phyloP scores from a whole-genome alignment of 805 yeast species.

The Yamadazyma insecticola region DNA sequence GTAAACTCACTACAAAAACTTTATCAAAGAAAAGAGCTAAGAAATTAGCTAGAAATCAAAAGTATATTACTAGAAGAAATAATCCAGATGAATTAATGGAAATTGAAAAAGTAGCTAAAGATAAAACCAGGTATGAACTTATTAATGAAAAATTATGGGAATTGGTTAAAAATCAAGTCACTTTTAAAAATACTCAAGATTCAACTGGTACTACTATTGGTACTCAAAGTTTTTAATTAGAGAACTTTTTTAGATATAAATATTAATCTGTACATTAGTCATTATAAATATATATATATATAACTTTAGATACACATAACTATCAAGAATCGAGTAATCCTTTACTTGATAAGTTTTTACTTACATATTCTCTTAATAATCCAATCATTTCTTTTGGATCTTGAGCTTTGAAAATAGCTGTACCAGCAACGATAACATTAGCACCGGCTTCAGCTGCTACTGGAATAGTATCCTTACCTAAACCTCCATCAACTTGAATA shows the following conservation, averaged over 20 bases:
- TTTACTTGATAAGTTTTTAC: conserved; percentile 39
- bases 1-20: conserved; percentile 48
- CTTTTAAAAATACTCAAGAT: conserved; percentile 36
- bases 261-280: neutral
- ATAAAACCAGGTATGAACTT: conserved; percentile 17
- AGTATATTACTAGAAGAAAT: conserved; percentile 59
- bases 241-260: neutral
- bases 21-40: conserved; percentile 73
- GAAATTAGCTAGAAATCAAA: conserved; percentile 75
- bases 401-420: conserved; percentile 82
- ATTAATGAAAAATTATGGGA: conserved; percentile 50
- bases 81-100: conserved; percentile 53
- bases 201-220: conserved; percentile 87
- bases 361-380: conserved; percentile 61
- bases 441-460: conserved; percentile 97
- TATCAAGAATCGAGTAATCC: conserved; percentile 37
- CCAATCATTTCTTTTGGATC: conserved; percentile 74
- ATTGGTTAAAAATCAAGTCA: conserved; percentile 49
- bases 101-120: conserved; percentile 28
- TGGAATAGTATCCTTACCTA: conserved; percentile 79
- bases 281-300: neutral
- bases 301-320: neutral
- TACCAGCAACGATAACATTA: conserved; percentile 96
- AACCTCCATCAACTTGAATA: conserved; percentile 96
- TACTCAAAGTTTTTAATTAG: conserved; percentile 50